A percentile compares a stretch with the other conserved stretches of the same genome.
phyloP scores from a whole-genome alignment of 192 early-diverging fungal genomes.

The Entophlyctis luteolus region DNA sequence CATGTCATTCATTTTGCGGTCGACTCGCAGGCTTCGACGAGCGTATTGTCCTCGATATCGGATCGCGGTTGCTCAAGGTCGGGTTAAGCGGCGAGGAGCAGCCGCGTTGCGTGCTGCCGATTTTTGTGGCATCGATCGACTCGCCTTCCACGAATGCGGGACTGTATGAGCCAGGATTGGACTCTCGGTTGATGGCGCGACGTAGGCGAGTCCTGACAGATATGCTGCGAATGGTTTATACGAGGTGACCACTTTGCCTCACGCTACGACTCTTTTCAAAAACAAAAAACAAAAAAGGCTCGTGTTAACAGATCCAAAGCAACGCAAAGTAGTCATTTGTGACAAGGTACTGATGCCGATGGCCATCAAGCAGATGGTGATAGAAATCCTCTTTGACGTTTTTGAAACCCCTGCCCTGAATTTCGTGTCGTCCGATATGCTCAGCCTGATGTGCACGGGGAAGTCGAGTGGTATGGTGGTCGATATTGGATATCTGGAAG shows the following conservation, averaged over 20 bases:
- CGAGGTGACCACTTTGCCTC: neutral
- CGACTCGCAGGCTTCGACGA: constrained; percentile 54
- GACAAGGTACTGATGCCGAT: constrained; percentile 72
- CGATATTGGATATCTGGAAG: constrained; percentile 77
- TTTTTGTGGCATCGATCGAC: constrained; percentile 24
- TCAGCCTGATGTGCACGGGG: constrained; percentile 74
- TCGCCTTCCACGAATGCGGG: neutral
- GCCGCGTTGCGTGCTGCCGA: constrained; percentile 66
- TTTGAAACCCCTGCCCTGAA: constrained; percentile 76
- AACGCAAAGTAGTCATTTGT: constrained; percentile 75
- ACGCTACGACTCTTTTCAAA: neutral
- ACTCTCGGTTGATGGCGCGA: neutral
- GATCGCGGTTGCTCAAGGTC: constrained; percentile 73
- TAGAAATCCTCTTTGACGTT: constrained; percentile 68
- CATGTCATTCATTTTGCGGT: neutral
- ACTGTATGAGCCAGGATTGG: constrained; percentile 11
- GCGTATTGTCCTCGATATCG: constrained; percentile 81
- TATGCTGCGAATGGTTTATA: constrained; percentile 6
- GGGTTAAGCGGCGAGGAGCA: constrained; percentile 81
- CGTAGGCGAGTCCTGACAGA: constrained; percentile 7
- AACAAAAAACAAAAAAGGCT: constrained; percentile 32
- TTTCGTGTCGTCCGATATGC: constrained; percentile 67
- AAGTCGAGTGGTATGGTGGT: constrained; percentile 75
- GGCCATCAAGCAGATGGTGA: constrained; percentile 62
- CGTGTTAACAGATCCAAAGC: constrained; percentile 77